Percentiles rank a stretch among this genome's conserved stretches.
These are phyloP conservation scores for Cercospora sp. DNA, from an alignment of 2,329 filamentous ascomycete species.

Conservation along the genomic window DNA sequence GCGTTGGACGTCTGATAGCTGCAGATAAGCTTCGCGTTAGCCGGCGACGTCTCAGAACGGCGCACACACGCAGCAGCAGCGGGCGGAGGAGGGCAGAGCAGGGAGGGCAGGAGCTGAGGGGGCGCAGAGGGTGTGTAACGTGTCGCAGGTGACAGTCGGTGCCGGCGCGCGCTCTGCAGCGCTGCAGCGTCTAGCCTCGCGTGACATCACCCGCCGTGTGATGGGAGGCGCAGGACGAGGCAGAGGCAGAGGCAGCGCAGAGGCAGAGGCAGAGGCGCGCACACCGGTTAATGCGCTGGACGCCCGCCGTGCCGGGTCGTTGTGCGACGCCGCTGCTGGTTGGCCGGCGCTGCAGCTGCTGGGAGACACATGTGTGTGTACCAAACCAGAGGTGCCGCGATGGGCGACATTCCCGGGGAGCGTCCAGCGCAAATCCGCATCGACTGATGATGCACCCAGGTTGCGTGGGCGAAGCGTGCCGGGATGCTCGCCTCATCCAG, in stretches of 20 bases:
- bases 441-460: slow-evolving; percentile 16
- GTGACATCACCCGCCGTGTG: slow-evolving; percentile 31
- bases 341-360: slow-evolving; percentile 23
- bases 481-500: slow-evolving; percentile 6
- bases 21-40: slow-evolving; percentile 21
- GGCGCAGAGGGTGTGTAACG: slow-evolving; percentile 29
- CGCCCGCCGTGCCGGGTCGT: slow-evolving; percentile 24
- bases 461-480: slow-evolving; percentile 19
- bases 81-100: background rate
- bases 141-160: slow-evolving; percentile 24
- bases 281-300: slow-evolving; percentile 26
- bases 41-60: slow-evolving; percentile 16
- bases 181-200: slow-evolving; percentile 15
- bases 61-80: slow-evolving; percentile 11
- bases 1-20: slow-evolving; percentile 50
- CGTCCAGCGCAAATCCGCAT: slow-evolving; percentile 20
- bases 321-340: slow-evolving; percentile 21
- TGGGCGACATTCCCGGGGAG: slow-evolving; percentile 16
- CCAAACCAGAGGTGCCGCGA: slow-evolving; percentile 24
- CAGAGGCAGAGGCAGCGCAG: background rate
- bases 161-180: slow-evolving; percentile 19
- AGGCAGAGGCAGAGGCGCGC: background rate
- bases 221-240: slow-evolving; percentile 13
- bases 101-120: slow-evolving; percentile 8
- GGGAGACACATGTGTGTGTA: slow-evolving; percentile 15